These are phyloP conservation scores for Alternaria atra DNA, from an alignment of 2,329 filamentous ascomycete species.

Conservation along the genomic window DNA sequence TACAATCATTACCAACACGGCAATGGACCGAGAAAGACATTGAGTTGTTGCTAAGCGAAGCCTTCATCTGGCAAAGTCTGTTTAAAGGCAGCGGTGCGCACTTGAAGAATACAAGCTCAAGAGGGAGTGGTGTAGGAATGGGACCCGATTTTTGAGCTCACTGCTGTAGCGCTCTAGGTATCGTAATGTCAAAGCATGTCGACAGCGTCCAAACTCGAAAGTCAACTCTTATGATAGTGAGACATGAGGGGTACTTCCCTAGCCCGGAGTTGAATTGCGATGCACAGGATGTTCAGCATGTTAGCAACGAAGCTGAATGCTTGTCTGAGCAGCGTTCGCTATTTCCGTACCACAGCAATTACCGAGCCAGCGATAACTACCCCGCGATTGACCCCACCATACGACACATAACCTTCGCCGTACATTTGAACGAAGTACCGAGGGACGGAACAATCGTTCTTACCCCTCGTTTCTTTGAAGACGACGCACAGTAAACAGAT, in stretches of 20 bases:
- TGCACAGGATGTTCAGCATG: neutral
- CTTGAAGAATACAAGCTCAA: constrained; percentile 60
- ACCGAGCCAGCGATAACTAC: constrained; percentile 20
- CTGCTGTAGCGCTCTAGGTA: constrained; percentile 20
- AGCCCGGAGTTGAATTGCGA: neutral
- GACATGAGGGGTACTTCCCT: neutral
- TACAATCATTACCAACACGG: constrained; percentile 91
- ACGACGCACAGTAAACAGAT: neutral
- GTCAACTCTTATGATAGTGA: neutral
- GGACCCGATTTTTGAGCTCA: constrained; percentile 45
- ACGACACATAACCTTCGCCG: constrained; percentile 24
- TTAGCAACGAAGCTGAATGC: neutral
- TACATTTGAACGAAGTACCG: neutral
- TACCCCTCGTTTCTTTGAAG: neutral
- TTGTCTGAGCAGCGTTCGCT: neutral
- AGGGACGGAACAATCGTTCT: neutral
- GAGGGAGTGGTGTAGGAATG: constrained; percentile 48
- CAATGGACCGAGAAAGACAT: constrained; percentile 99
- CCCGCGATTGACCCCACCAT: constrained; percentile 35
- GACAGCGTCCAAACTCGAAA: neutral
- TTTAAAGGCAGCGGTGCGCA: constrained; percentile 96
- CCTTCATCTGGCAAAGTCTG: constrained; percentile 97
- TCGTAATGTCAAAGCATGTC: constrained; percentile 12
- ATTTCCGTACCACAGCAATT: constrained; percentile 4
- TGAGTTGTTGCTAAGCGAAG: constrained; percentile 91